phyloP scores from a whole-genome alignment of 1,284 basidiomycete species.

The Cryptococcus hybrid region DNA sequence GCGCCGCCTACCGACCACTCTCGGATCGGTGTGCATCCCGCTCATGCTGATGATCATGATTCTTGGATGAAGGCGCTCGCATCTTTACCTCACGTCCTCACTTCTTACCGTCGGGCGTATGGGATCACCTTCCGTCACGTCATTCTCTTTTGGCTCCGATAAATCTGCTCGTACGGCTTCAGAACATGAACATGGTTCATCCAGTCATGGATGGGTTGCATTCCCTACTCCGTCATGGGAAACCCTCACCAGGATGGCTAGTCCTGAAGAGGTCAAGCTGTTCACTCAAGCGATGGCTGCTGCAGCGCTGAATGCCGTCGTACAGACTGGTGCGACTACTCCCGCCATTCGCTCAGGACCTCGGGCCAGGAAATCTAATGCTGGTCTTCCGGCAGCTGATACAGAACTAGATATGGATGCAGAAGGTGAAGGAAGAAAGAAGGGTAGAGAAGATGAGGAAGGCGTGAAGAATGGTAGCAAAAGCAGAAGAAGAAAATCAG shows the following conservation, averaged over 20 bases:
- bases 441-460: not conserved
- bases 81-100: conserved; percentile 28
- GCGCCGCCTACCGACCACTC: conserved; percentile 15
- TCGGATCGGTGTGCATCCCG: conserved; percentile 8
- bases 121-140: conserved; percentile 29
- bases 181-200: conserved; percentile 2
- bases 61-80: conserved; percentile 46
- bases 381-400: conserved; percentile 19
- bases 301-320: conserved; percentile 43
- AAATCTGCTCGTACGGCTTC: not conserved
- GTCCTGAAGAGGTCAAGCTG: conserved; percentile 44
- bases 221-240: conserved; percentile 47
- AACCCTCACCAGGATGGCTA: conserved; percentile 38
- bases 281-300: conserved; percentile 48
- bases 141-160: conserved; percentile 8
- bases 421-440: not conserved
- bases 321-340: conserved; percentile 39
- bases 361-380: conserved; percentile 10
- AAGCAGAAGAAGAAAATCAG: conserved; percentile 3
- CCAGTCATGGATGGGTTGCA: conserved; percentile 32
- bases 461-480: conserved; percentile 1
- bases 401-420: not conserved
- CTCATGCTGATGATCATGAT: conserved; percentile 11
- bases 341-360: not conserved
- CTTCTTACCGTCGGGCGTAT: conserved; percentile 35